A percentile compares a stretch with the other conserved stretches of the same genome.
Evolutionary conservation across 2,329 filamentous ascomycete genomes (phyloP).

Genomic region (Pseudopithomyces maydicus): DNA sequence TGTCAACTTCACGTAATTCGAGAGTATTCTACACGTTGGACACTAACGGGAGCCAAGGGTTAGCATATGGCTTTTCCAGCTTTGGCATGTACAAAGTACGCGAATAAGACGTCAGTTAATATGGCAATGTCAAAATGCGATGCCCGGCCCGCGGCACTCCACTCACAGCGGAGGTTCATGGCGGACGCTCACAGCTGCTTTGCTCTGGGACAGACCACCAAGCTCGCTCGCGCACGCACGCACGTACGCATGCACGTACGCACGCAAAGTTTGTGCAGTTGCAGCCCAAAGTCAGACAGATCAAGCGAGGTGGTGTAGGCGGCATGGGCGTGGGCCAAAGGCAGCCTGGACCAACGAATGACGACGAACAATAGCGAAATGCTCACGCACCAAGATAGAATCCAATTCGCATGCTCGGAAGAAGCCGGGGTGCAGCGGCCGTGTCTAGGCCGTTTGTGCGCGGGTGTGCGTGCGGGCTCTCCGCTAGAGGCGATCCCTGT

Average conservation of each 20-base stretch:
- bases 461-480: background rate
- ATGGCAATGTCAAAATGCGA: conserved; percentile 4
- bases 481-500: background rate
- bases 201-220: no score
- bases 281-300: background rate
- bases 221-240: no score
- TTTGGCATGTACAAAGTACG: conserved; percentile 27
- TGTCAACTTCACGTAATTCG: conserved; percentile 8
- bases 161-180: no score
- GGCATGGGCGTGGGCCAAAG: background rate
- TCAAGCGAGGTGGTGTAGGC: background rate
- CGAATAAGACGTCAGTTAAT: conserved; percentile 13
- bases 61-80: conserved; percentile 18
- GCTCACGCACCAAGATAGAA: background rate
- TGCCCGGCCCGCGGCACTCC: background rate
- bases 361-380: conserved; percentile 1
- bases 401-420: background rate
- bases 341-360: background rate
- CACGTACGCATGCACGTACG: background rate
- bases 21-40: conserved; percentile 3
- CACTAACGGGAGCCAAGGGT: background rate
- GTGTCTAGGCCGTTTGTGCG: background rate
- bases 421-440: background rate
- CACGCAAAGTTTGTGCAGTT: background rate
- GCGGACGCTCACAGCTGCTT: no score